Percentiles rank a stretch among this genome's conserved stretches.
phyloP scores from a whole-genome alignment of 2,329 filamentous ascomycete genomes.

The Monosporascus sp. region DNA sequence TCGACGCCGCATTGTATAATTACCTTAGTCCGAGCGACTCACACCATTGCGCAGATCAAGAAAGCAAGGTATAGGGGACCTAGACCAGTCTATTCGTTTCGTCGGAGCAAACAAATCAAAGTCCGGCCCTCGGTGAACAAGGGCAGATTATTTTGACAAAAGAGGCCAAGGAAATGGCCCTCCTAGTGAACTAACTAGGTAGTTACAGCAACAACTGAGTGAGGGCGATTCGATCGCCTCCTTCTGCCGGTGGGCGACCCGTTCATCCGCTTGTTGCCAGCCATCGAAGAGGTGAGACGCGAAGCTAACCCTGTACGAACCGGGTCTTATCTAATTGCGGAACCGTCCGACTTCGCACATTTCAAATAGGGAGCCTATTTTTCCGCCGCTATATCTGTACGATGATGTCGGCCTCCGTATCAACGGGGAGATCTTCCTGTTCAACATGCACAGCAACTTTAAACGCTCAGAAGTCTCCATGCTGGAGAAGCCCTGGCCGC shows the following conservation, averaged over 20 bases:
- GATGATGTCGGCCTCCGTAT: conserved; percentile 13
- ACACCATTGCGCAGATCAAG: background rate
- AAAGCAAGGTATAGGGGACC: background rate
- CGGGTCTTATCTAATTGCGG: conserved; percentile 3
- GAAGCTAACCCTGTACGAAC: background rate
- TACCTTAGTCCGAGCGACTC: background rate
- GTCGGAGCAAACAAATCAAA: background rate
- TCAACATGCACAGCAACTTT: background rate
- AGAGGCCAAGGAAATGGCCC: no score
- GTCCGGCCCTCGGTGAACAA: background rate
- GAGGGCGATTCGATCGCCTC: background rate
- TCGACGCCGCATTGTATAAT: background rate
- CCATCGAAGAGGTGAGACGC: background rate
- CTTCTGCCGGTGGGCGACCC: background rate
- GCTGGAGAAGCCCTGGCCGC: background rate
- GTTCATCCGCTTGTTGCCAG: background rate
- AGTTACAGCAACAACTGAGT: no score
- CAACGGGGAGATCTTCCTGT: background rate
- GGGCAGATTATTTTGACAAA: background rate
- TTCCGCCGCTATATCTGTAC: conserved; percentile 9
- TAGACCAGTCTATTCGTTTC: background rate
- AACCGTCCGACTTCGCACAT: conserved; percentile 3
- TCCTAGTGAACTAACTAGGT: no score
- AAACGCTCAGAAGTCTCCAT: background rate
- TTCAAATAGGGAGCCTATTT: conserved; percentile 4